Base-by-base conservation (phyloP, 106 monocot species). In the Phalaenopsis aphrodite region DNA sequence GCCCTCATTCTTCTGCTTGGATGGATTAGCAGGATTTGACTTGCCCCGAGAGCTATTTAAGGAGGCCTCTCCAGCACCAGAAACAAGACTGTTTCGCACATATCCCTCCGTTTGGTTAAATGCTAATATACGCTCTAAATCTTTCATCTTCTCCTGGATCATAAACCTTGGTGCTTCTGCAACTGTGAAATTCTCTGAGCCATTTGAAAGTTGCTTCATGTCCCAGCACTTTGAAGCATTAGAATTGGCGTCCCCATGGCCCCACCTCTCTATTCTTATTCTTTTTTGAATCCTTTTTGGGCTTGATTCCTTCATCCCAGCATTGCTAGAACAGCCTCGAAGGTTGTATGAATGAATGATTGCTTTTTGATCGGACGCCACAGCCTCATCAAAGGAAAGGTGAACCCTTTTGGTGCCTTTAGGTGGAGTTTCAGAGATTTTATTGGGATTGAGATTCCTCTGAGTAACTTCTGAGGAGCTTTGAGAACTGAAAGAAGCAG, bases 201-300 rank as follows among this genome's bases (percentile, higher is more conserved):
- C 79, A 47, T 75, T 82, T 23, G 45, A 45, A 69, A 56, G 57
- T 16, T 77, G 66, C 52, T 57, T 61, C n/a, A 24, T 77, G 71
- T 48, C 64, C 77, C 55, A 82, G 49, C 49, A 11, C 41, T 52
- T 52, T 52, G 15, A 10, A 12, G 52, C 10, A 9, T 42, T 77
- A 16, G 57, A 1, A 11, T 3, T 58, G 46, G 46, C 18, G 41
- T 72, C 77, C 49, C 78, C 83, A 12, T 81, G 78, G 18, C 78
- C 69, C 75, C 64, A n/a, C 49, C 58, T 84, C 45, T 76, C 81
- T 41, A 75, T 80, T 81, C 81, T 88, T 78, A 55, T 88, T 61
- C 79, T 89, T 43, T 92, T 89, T 49, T 8, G 78, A 45, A 41
- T 57, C 65, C 78, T 76, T 23, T 76, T 48, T 41, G 83, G 48